Evolutionary conservation across 2,329 filamentous ascomycete genomes (phyloP), one percentile per base, ranked within the genome.

Genomic region (Mycosphaerella sp.): DNA sequence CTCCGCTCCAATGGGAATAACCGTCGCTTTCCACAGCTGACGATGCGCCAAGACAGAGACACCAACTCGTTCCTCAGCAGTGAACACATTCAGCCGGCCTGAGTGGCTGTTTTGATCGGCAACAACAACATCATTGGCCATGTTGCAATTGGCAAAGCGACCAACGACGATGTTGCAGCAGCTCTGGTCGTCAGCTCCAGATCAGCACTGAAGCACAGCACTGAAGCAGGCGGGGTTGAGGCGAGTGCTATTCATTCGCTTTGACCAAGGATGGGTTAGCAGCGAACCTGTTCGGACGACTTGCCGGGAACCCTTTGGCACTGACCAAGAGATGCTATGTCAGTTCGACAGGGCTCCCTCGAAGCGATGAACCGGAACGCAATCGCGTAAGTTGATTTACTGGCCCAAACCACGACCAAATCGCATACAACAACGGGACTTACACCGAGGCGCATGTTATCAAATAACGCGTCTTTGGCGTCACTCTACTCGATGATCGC

Each of bases 21-120:
- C n/a, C n/a, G 27, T 44, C 42, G 42, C n/a, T 35, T 32, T 37
- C 13, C 35, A n/a, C 35, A 7, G 28, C 42, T 44, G 28, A n/a
- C 30, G 21, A 41, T 47, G 35, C n/a, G 44, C 44, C 44, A 47
- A 47, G 44, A 16, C 30, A 44, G 10, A 6, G 7, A 36, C 9
- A 17, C 25, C 36, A 30, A 41, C 44, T n/a, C 36, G 7, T 60
- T 58, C 25, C 41, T 60, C 13, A 45, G 48, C 16, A 41, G 36
- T 17, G 48, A 47, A 12, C 9, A 34, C 10, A 41, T 58, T 6
- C 21, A 50, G 28, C 45, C 43, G 32, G 58, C 59, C 8, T 66
- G 63, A 60, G 51, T 65, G 10, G 61, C 60, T 25, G 55, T n/a
- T n/a, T n/a, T n/a, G n/a, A n/a, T 53, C 16, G n/a, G 34, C 2